Evolutionary conservation across 805 yeast genomes (phyloP).

Genomic region (Myxozyma melibiosi): DNA sequence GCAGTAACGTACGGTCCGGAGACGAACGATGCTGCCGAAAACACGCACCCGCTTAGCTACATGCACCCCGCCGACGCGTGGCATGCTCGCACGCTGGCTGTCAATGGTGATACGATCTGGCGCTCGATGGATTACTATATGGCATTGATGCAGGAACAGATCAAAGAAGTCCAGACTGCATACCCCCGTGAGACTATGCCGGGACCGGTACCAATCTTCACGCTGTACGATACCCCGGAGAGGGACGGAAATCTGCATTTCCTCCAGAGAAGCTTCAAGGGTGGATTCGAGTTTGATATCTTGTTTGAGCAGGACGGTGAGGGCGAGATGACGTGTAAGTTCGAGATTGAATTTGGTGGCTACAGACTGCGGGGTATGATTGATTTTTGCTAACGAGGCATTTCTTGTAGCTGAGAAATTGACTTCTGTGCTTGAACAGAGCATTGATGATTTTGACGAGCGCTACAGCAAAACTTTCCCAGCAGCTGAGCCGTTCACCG

Average conservation of each 20-base stretch:
- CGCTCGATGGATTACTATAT: slow-evolving; percentile 73
- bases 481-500: slow-evolving; percentile 57
- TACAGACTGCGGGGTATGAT: too few relatives aligned
- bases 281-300: slow-evolving; percentile 74
- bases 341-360: not conserved
- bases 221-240: slow-evolving; percentile 55
- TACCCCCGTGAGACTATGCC: slow-evolving; percentile 39
- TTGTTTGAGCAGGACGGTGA: slow-evolving; percentile 35
- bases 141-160: slow-evolving; percentile 68
- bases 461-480: slow-evolving; percentile 58
- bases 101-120: slow-evolving; percentile 50
- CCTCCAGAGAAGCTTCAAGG: slow-evolving; percentile 74
- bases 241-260: slow-evolving; percentile 80
- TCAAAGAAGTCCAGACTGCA: slow-evolving; percentile 45
- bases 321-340: slow-evolving; percentile 22
- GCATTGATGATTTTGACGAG: slow-evolving; percentile 49
- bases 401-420: slow-evolving; percentile 14
- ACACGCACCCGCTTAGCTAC: slow-evolving; percentile 53
- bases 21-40: slow-evolving; percentile 49
- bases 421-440: slow-evolving; percentile 39
- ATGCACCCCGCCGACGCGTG: slow-evolving; percentile 13
- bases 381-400: not conserved
- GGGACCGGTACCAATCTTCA: slow-evolving; percentile 50
- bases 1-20: slow-evolving; percentile 59
- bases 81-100: slow-evolving; percentile 14